Evolutionary conservation across 108 stramenopile genomes (phyloP).

Genomic region (Stephanodiscus minutulus): DNA sequence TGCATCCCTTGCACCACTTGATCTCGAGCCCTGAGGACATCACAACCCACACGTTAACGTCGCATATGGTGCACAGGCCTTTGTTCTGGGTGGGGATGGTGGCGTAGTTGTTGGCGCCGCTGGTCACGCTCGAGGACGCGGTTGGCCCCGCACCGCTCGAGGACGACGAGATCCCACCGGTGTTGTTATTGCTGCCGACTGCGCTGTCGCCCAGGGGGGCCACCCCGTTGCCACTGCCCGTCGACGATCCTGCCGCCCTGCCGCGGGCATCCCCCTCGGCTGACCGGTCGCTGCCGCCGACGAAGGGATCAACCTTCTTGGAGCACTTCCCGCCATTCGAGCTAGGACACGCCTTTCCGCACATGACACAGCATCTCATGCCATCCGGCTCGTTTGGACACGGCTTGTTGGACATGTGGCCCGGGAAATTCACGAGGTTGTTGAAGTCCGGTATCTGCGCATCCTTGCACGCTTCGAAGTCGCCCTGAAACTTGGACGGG

Average conservation of each 20-base stretch:
- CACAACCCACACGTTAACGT: constrained; percentile 91
- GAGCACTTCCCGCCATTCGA: constrained; percentile 65
- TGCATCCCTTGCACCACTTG: constrained; percentile 95
- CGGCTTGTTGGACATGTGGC: constrained; percentile 89
- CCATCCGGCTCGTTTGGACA: constrained; percentile 79
- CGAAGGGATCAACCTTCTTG: constrained; percentile 11
- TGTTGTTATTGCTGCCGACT: constrained; percentile 7
- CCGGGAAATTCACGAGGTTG: constrained; percentile 84
- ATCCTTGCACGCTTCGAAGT: constrained; percentile 76
- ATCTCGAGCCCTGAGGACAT: constrained; percentile 71
- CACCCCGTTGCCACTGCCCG: constrained; percentile 29
- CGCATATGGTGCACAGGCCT: constrained; percentile 87
- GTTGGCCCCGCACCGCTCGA: constrained; percentile 34
- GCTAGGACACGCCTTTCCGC: constrained; percentile 82
- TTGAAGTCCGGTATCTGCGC: constrained; percentile 84
- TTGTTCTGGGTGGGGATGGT: constrained; percentile 92
- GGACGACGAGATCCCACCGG: neutral
- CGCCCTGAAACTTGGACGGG: constrained; percentile 88
- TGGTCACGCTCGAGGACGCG: constrained; percentile 8
- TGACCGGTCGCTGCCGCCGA: neutral
- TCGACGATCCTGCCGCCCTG: constrained; percentile 6
- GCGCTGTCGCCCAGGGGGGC: constrained; percentile 27
- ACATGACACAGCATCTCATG: constrained; percentile 90
- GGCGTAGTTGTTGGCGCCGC: constrained; percentile 34
- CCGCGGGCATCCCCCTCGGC: neutral